A percentile compares a stretch with the other conserved stretches of the same genome.
phyloP scores from a whole-genome alignment of 257 asterid species.

The Lantana camara region DNA sequence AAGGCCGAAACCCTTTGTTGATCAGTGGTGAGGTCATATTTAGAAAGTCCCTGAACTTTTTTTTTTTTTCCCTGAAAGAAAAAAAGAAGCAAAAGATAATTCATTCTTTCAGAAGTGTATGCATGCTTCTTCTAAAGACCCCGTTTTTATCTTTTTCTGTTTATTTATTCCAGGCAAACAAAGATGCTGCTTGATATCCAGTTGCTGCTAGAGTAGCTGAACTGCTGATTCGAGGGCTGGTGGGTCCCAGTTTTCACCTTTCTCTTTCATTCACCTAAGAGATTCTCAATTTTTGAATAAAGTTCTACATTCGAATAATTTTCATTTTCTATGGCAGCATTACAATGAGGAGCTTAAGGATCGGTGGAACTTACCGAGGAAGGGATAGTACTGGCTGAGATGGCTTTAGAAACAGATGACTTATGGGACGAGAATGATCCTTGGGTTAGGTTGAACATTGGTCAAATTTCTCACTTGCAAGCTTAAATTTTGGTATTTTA shows the following conservation, averaged over 20 bases:
- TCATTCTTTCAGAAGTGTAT: too few species aligned
- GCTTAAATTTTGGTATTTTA: slow-evolving; percentile 14
- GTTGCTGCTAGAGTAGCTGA: slow-evolving; percentile 97
- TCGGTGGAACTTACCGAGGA: slow-evolving; percentile 96
- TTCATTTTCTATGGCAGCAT: slow-evolving; percentile 56
- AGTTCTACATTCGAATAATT: neutral
- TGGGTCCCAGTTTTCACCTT: slow-evolving; percentile 41
- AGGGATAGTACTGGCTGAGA: slow-evolving; percentile 85
- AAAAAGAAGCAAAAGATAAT: too few species aligned
- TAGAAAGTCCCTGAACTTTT: neutral
- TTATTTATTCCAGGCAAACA: slow-evolving; percentile 57
- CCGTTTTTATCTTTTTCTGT: slow-evolving; percentile 17
- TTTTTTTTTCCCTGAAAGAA: too few species aligned
- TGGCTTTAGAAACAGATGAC: slow-evolving; percentile 95
- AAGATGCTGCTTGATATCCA: slow-evolving; percentile 92
- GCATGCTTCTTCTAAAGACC: neutral
- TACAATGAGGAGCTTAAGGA: slow-evolving; percentile 90
- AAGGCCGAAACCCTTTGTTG: slow-evolving; percentile 95
- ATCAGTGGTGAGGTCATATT: slow-evolving; percentile 84
- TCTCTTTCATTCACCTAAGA: too few species aligned
- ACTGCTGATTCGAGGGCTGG: slow-evolving; percentile 69
- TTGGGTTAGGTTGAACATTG: slow-evolving; percentile 86
- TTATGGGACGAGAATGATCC: slow-evolving; percentile 99
- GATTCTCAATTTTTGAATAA: slow-evolving; percentile 5
- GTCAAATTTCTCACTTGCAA: slow-evolving; percentile 18